Base-by-base conservation (phyloP, 2,329 filamentous ascomycete genomes). In the Sphaceloma murrayae region DNA sequence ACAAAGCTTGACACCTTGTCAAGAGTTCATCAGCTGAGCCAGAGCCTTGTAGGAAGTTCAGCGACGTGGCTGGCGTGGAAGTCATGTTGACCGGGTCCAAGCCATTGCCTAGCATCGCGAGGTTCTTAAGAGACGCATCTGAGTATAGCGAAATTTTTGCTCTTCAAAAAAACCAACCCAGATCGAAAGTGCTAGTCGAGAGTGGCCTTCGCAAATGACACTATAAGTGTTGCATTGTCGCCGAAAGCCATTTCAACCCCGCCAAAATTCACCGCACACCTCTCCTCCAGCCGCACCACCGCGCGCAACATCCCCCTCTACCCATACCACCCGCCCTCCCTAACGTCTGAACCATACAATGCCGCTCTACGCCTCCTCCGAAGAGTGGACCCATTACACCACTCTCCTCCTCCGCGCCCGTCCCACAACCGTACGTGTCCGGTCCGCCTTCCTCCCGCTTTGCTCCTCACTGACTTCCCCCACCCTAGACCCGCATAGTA, bases 351-450 rank as follows among this genome's bases (percentile, higher is more conserved):
- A n/a, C 24, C 10, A n/a, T n/a, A 49, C 22, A 46, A 94, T 94
- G 88, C 81, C 83, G 2, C 79, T 83, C 62, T 78, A 94, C 61
- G 69, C 74, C 42, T 87, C 85, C 47, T 84, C 84, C 64, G 81
- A 94, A 65, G 82, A 88, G 67, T 98, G 87, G 83, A 83, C 95
- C 53, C 79, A 82, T 56, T 83, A 95, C 64, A 94, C 89, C 10
- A 71, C 79, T 13, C 77, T 88, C 49, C 79, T 98, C 47, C 72
- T 98, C 45, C 77, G 91, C 66, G 89, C 91, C 46, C 80, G 85
- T 36, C 91, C 91, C 3, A 77, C 76, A 24, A 87, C 84, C 30
- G 89, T 94, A 76, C 51, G 77, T 67, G 21, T 16, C 33, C 34
- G 38, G 7, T 24, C 11, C 13, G 24, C 31, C 29, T 29, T 42